Percentiles rank a stretch among this genome's conserved stretches.
Evolutionary conservation across 1,139 yeast species (phyloP).

Genomic region (Suhomyces anneliseae): DNA sequence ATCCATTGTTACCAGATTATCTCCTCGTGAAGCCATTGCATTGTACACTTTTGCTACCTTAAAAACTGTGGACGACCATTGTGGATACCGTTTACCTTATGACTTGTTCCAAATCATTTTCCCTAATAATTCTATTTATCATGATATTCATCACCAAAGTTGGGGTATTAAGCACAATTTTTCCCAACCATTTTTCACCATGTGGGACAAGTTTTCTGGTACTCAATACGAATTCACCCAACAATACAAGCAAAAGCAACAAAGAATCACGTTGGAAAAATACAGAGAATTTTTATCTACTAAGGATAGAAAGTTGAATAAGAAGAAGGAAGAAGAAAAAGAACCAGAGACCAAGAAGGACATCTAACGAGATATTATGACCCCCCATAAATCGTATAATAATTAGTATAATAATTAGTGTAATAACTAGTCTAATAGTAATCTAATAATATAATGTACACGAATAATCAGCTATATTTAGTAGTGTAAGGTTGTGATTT

Average conservation of each 20-base stretch:
- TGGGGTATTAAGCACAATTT: constrained; percentile 94
- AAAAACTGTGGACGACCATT: constrained; percentile 97
- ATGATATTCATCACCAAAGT: constrained; percentile 94
- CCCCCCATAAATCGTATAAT: too few species aligned
- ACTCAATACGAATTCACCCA: constrained; percentile 73
- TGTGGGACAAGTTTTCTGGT: constrained; percentile 78
- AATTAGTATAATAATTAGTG: too few species aligned
- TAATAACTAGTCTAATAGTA: too few species aligned
- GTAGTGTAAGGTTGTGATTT: too few species aligned
- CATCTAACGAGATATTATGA: constrained; percentile 2
- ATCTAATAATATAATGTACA: too few species aligned
- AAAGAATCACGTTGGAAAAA: constrained; percentile 58
- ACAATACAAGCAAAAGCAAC: constrained; percentile 56
- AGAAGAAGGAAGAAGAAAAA: background rate
- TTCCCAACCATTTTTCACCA: constrained; percentile 94
- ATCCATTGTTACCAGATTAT: constrained; percentile 56
- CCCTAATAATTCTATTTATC: constrained; percentile 94
- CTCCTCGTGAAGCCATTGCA: constrained; percentile 73
- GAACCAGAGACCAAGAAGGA: constrained; percentile 10
- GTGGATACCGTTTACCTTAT: constrained; percentile 89
- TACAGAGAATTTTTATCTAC: constrained; percentile 61
- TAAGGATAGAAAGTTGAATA: constrained; percentile 19
- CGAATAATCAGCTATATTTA: too few species aligned
- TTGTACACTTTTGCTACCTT: constrained; percentile 85
- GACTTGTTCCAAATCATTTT: constrained; percentile 86